phyloP scores from a whole-genome alignment of 106 monocot species.

The Dactylorhiza incarnata region DNA sequence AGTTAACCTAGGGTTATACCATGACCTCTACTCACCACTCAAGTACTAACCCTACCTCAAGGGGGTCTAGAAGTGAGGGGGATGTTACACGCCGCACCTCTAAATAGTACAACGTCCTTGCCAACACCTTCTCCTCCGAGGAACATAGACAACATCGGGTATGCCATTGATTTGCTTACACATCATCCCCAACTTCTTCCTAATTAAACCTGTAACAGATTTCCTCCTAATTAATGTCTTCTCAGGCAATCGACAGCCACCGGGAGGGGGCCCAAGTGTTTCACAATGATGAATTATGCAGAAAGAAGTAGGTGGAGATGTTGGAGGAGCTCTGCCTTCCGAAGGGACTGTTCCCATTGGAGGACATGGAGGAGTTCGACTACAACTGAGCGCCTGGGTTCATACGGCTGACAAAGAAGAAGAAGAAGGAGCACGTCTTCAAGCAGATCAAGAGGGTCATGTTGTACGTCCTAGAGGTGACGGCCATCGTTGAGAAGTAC shows the following conservation, averaged over 20 bases:
- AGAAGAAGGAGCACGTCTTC: conserved; percentile 14
- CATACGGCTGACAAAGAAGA: conserved; percentile 42
- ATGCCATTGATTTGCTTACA: no score
- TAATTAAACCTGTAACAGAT: neutral
- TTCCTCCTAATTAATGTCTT: conserved; percentile 13
- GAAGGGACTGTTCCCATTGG: conserved; percentile 28
- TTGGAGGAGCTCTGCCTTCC: conserved; percentile 30
- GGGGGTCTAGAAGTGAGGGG: no score
- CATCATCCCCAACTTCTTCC: neutral
- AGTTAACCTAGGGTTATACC: no score
- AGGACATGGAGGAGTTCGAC: conserved; percentile 33
- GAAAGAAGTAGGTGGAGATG: conserved; percentile 22
- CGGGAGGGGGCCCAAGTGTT: conserved; percentile 19
- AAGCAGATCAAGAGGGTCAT: conserved; percentile 5
- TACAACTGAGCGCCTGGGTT: conserved; percentile 26
- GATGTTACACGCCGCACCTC: no score
- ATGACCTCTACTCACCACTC: no score
- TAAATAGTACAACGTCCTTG: no score
- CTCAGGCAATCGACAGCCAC: conserved; percentile 11
- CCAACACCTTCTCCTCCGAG: no score
- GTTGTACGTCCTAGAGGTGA: neutral
- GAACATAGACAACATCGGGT: no score
- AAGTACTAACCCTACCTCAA: no score
- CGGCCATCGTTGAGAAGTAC: neutral
- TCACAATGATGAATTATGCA: conserved; percentile 13